Percentiles rank a stretch among this genome's conserved stretches.
Conservation (phyloP, 2,329 filamentous ascomycete genomes). For the Colletotrichum zoysiae region DNA sequence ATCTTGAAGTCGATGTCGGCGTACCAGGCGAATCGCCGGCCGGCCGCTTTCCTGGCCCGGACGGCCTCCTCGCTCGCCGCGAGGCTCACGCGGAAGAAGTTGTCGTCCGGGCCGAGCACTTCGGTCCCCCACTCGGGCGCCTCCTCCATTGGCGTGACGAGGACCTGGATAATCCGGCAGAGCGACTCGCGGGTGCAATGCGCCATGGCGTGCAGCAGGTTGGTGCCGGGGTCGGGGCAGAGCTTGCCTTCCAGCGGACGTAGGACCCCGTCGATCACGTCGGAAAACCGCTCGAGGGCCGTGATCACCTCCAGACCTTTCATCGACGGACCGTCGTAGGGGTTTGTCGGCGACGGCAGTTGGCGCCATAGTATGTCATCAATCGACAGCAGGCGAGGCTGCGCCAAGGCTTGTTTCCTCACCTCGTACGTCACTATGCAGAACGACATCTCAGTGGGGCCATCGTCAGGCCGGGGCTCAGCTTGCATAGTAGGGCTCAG, state of each 20-base stretch:
- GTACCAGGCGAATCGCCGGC: slow-evolving; percentile 64
- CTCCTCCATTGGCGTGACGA: slow-evolving; percentile 61
- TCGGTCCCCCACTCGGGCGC: slow-evolving; percentile 64
- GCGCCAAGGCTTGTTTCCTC: neutral
- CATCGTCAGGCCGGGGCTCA: neutral
- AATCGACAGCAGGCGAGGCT: neutral
- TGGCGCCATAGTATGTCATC: slow-evolving; percentile 1
- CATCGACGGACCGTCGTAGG: neutral
- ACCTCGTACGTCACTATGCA: slow-evolving; percentile 22
- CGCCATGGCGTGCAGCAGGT: slow-evolving; percentile 24
- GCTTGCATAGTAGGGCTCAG: neutral
- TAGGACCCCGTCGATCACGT: neutral
- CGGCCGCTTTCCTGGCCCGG: neutral
- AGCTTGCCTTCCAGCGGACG: neutral
- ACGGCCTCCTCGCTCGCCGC: slow-evolving; percentile 24
- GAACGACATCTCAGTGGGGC: slow-evolving; percentile 8
- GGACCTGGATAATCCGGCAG: slow-evolving; percentile 41
- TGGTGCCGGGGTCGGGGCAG: neutral
- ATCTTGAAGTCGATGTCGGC: slow-evolving; percentile 65
- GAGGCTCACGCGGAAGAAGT: slow-evolving; percentile 54
- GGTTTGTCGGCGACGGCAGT: neutral
- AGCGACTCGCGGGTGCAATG: neutral
- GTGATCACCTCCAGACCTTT: neutral
- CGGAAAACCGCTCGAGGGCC: neutral
- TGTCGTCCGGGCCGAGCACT: slow-evolving; percentile 55